Conservation (phyloP, 179 eudicot genomes). For the Gypsophila paniculata region DNA sequence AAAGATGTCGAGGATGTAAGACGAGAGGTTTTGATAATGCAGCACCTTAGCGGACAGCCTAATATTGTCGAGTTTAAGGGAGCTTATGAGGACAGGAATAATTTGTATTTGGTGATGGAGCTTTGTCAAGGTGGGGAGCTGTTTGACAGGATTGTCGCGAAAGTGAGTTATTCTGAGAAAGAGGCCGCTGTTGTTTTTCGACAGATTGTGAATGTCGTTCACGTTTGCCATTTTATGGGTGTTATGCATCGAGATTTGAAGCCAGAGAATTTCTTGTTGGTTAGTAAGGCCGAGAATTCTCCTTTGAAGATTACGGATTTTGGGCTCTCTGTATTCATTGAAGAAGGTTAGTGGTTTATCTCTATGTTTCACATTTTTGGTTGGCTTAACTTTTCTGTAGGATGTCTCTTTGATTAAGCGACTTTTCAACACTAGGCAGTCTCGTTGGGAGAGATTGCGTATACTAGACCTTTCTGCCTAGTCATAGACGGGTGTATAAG, state of each 20-base stretch:
- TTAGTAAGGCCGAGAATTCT: conserved; percentile 34
- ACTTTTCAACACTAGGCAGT: too few species aligned
- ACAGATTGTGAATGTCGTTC: conserved; percentile 72
- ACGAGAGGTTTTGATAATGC: conserved; percentile 53
- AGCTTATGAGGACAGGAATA: conserved; percentile 50
- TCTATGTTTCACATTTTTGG: not conserved
- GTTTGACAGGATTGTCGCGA: conserved; percentile 56
- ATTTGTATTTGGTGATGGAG: conserved; percentile 68
- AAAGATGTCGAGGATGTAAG: conserved; percentile 55
- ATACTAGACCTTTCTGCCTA: too few species aligned
- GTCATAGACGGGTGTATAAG: too few species aligned
- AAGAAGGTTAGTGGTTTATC: conserved; percentile 46
- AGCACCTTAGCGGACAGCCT: conserved; percentile 70
- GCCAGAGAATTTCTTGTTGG: conserved; percentile 79
- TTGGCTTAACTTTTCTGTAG: not conserved
- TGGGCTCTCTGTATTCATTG: conserved; percentile 74
- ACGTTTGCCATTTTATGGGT: conserved; percentile 84
- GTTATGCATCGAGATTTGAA: conserved; percentile 79
- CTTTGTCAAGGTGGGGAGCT: conserved; percentile 67
- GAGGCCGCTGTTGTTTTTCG: conserved; percentile 60
- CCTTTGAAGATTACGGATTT: conserved; percentile 69
- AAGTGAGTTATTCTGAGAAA: conserved; percentile 51
- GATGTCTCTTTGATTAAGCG: not conserved
- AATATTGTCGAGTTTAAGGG: conserved; percentile 73
- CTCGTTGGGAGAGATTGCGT: too few species aligned